Evolutionary conservation across 129 eudicot species (phyloP).

Genomic region (Oenanthe sinensis): DNA sequence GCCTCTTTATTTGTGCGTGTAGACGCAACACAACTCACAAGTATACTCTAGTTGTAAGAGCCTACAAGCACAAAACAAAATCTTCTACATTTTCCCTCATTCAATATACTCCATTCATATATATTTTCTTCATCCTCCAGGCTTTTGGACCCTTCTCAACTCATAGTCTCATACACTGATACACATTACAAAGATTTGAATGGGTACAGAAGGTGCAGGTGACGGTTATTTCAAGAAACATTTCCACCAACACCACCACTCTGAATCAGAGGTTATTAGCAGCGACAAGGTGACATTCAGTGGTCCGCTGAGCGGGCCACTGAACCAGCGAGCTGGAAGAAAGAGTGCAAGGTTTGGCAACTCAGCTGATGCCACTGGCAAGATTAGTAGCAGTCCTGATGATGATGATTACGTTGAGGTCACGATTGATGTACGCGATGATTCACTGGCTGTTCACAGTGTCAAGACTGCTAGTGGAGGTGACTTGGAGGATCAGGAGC

Average conservation of each 20-base stretch:
- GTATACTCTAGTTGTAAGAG: neutral
- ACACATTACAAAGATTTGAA: neutral
- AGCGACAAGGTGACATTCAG: slow-evolving; percentile 31
- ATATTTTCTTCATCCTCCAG: neutral
- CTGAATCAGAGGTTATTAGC: slow-evolving; percentile 33
- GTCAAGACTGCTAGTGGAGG: slow-evolving; percentile 57
- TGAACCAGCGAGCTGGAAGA: slow-evolving; percentile 28
- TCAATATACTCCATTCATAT: neutral
- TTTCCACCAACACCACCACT: slow-evolving; percentile 18
- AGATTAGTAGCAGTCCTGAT: neutral
- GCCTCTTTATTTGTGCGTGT: neutral
- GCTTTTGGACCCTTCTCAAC: neutral
- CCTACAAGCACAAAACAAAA: neutral
- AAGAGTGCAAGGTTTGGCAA: slow-evolving; percentile 3
- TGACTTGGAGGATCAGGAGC: slow-evolving; percentile 54
- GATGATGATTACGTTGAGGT: slow-evolving; percentile 38
- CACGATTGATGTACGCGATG: slow-evolving; percentile 41
- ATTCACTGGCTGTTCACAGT: slow-evolving; percentile 47
- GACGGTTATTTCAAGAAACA: slow-evolving; percentile 9
- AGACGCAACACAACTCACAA: neutral
- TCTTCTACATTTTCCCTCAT: neutral
- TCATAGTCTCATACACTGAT: neutral
- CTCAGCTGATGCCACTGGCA: neutral
- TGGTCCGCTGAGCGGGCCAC: slow-evolving; percentile 39
- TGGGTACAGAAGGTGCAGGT: slow-evolving; percentile 8